Conservation (phyloP, 2,329 filamentous ascomycete species). For the Cyclaneusma minus region DNA sequence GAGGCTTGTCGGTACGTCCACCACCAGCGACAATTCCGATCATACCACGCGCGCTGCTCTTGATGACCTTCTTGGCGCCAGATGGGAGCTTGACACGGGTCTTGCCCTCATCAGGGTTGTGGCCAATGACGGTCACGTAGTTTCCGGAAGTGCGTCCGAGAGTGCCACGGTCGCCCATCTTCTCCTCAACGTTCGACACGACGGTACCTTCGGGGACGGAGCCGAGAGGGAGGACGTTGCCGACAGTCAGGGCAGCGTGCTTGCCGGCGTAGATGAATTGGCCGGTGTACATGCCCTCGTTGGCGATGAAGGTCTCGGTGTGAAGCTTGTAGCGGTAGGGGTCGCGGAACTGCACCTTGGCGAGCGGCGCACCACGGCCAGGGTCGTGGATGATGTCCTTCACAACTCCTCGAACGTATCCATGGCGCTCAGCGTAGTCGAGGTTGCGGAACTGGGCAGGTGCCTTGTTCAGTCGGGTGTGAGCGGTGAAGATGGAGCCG, state of each 20-base stretch:
- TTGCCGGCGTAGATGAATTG: slow-evolving; percentile 99
- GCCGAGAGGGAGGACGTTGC: slow-evolving; percentile 89
- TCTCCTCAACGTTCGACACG: slow-evolving; percentile 98
- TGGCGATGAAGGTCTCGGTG: slow-evolving; percentile 99
- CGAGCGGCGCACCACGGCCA: slow-evolving; percentile 93
- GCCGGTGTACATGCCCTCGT: slow-evolving; percentile 99
- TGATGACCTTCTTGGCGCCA: slow-evolving; percentile 97
- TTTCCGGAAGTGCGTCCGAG: slow-evolving; percentile 96
- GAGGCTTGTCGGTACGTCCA: slow-evolving; percentile 98
- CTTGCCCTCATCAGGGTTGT: slow-evolving; percentile 99
- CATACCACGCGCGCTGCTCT: slow-evolving; percentile 88
- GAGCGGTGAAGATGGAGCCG: slow-evolving; percentile 63
- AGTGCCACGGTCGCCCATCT: slow-evolving; percentile 89
- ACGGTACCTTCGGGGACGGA: slow-evolving; percentile 98
- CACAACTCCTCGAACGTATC: slow-evolving; percentile 92
- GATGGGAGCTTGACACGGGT: slow-evolving; percentile 98
- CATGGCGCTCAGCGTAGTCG: slow-evolving; percentile 94
- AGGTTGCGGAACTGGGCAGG: slow-evolving; percentile 91
- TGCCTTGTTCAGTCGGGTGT: slow-evolving; percentile 87
- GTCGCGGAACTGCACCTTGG: slow-evolving; percentile 92
- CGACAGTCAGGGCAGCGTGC: slow-evolving; percentile 91
- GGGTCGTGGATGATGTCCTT: slow-evolving; percentile 98
- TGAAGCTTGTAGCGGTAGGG: slow-evolving; percentile 96
- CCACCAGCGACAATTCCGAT: slow-evolving; percentile 98
- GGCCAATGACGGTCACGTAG: slow-evolving; percentile 96